Conservation (phyloP, 1,139 yeast genomes). For the Pichia sp. region DNA sequence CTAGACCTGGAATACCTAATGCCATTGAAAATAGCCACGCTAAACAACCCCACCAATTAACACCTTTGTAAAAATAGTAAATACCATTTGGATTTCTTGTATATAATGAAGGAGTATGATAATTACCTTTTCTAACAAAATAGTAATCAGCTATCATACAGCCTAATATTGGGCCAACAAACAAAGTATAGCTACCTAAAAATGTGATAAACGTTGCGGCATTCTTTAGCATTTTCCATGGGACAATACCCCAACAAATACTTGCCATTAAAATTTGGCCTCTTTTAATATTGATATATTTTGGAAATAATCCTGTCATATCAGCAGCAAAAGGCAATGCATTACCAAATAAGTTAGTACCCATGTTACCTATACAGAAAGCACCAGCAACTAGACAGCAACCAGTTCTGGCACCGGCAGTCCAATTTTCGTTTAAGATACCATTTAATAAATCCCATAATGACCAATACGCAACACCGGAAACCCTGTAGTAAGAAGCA, state of each 20-base stretch:
- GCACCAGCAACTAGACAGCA: constrained; percentile 41
- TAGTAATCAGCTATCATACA: constrained; percentile 31
- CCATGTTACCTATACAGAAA: constrained; percentile 41
- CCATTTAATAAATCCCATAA: constrained; percentile 25
- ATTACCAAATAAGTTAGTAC: constrained; percentile 43
- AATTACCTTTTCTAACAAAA: constrained; percentile 27
- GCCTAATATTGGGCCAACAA: constrained; percentile 31
- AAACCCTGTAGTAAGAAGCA: constrained; percentile 22
- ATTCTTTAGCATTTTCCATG: constrained; percentile 54
- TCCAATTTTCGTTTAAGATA: constrained; percentile 30
- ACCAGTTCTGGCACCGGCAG: constrained; percentile 39
- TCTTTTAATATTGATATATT: constrained; percentile 71
- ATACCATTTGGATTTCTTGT: constrained; percentile 25
- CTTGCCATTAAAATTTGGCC: constrained; percentile 72
- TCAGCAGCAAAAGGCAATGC: constrained; percentile 56
- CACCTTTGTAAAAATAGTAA: constrained; percentile 31
- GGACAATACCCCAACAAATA: constrained; percentile 69
- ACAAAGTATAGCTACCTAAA: constrained; percentile 12
- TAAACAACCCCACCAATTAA: constrained; percentile 14
- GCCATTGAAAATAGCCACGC: constrained; percentile 14
- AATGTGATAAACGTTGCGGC: constrained; percentile 55
- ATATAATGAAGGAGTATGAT: constrained; percentile 30
- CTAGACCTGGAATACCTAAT: constrained; percentile 16
- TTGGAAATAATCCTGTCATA: constrained; percentile 72
- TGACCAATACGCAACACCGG: constrained; percentile 27